Percentiles rank a stretch among this genome's conserved stretches.
Evolutionary conservation across 2,329 filamentous ascomycete genomes (phyloP).

Genomic region (Fusarium camptoceras): DNA sequence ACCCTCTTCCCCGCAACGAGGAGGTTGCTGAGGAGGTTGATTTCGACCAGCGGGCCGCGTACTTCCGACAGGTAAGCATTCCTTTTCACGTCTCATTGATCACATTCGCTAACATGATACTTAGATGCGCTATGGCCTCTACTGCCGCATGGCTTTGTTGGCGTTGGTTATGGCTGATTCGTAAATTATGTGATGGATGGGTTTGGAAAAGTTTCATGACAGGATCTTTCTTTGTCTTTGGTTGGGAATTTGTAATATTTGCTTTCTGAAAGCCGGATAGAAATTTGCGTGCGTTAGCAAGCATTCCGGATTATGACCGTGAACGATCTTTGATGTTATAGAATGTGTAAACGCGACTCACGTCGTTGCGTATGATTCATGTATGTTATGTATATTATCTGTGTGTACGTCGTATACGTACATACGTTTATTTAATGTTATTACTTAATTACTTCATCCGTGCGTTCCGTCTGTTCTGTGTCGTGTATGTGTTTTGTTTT

Average conservation of each 20-base stretch:
- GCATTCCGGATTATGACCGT: conserved; percentile 45
- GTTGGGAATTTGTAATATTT: conserved; percentile 35
- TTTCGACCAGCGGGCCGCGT: conserved; percentile 95
- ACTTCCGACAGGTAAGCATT: conserved; percentile 93
- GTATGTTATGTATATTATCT: conserved; percentile 40
- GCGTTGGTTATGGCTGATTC: conserved; percentile 81
- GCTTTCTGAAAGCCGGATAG: conserved; percentile 45
- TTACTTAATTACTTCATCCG: conserved; percentile 35
- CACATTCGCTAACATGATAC: conserved; percentile 32
- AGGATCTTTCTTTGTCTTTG: conserved; percentile 17
- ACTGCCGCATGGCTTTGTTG: conserved; percentile 96
- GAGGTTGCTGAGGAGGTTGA: conserved; percentile 97
- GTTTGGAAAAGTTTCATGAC: conserved; percentile 39
- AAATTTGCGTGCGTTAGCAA: conserved; percentile 47
- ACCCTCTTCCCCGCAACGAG: conserved; percentile 91
- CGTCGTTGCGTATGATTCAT: conserved; percentile 45
- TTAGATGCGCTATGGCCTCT: conserved; percentile 97
- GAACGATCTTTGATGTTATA: conserved; percentile 47
- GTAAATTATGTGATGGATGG: conserved; percentile 34
- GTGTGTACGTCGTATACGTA: conserved; percentile 36
- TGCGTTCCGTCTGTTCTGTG: conserved; percentile 27
- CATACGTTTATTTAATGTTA: conserved; percentile 37
- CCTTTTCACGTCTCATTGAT: neutral
- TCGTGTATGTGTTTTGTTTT: conserved; percentile 14
- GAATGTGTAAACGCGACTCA: conserved; percentile 45